Conservation (phyloP, 768 basidiomycete genomes). For the Russula ochroleuca region DNA sequence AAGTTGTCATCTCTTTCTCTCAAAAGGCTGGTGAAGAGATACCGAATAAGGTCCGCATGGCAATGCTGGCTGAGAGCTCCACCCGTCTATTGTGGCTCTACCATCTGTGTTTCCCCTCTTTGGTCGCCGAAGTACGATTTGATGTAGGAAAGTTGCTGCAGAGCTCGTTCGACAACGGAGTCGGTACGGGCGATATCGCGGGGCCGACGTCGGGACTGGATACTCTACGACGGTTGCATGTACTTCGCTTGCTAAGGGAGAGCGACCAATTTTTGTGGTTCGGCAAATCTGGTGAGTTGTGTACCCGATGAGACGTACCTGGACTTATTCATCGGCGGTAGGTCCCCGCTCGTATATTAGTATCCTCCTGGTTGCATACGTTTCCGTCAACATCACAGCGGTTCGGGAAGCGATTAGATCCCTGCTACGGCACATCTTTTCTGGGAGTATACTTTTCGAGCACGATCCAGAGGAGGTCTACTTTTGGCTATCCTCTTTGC, state of each 20-base stretch:
- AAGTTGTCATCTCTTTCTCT: conserved; percentile 79
- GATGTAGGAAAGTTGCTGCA: conserved; percentile 78
- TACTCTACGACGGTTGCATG: conserved; percentile 69
- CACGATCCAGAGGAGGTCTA: conserved; percentile 65
- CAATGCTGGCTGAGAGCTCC: conserved; percentile 73
- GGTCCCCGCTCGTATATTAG: conserved; percentile 57
- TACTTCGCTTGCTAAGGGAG: conserved; percentile 65
- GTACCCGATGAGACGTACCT: background rate
- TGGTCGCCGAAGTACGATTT: conserved; percentile 77
- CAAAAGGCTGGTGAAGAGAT: conserved; percentile 36
- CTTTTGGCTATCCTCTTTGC: conserved; percentile 70
- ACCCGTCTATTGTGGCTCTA: conserved; percentile 83
- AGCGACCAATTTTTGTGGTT: conserved; percentile 80
- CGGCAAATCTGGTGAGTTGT: conserved; percentile 44
- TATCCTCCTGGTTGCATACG: conserved; percentile 64
- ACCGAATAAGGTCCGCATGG: conserved; percentile 41
- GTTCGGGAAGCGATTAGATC: conserved; percentile 48
- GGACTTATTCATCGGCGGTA: background rate
- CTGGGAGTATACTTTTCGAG: conserved; percentile 73
- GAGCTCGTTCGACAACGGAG: conserved; percentile 38
- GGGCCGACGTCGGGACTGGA: conserved; percentile 41
- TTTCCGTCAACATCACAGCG: conserved; percentile 45
- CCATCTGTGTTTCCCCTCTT: conserved; percentile 65
- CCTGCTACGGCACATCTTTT: conserved; percentile 63
- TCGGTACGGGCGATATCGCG: conserved; percentile 31